Evolutionary conservation across 1,139 yeast species (phyloP).

Genomic region (Debaryomyces coudertii): DNA sequence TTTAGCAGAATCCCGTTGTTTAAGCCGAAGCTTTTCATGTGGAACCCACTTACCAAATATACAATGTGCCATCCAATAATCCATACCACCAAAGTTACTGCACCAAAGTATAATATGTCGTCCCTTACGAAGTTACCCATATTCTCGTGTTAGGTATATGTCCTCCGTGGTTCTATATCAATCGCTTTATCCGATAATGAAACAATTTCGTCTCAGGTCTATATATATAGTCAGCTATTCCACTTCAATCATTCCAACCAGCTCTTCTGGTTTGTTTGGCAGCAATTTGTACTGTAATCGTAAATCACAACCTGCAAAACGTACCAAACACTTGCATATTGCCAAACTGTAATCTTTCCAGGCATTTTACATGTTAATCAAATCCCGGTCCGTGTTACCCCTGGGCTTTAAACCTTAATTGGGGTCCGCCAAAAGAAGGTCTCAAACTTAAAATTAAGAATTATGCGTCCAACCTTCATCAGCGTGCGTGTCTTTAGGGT

Average conservation of each 20-base stretch:
- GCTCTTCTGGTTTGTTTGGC: conserved; percentile 5
- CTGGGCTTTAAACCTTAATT: background rate
- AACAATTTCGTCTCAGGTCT: background rate
- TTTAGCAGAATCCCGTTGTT: conserved; percentile 47
- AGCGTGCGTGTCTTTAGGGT: conserved; percentile 22
- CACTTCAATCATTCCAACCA: background rate
- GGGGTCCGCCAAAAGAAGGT: background rate
- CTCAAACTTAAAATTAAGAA: background rate
- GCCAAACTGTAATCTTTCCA: background rate
- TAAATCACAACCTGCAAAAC: background rate
- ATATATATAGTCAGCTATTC: background rate
- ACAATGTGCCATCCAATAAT: conserved; percentile 30
- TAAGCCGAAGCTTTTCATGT: conserved; percentile 35
- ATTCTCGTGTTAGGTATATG: background rate
- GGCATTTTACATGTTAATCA: too few species aligned
- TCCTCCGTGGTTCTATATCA: background rate
- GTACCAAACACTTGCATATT: background rate
- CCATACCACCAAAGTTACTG: conserved; percentile 22
- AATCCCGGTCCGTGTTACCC: background rate
- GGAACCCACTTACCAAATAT: conserved; percentile 37
- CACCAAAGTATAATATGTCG: background rate
- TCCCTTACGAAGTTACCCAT: background rate
- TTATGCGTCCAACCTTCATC: conserved; percentile 6
- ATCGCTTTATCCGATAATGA: background rate
- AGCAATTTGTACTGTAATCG: conserved; percentile 2